Evolutionary conservation across 1,284 basidiomycete species (phyloP).

Genomic region (Sutorius eximius): DNA sequence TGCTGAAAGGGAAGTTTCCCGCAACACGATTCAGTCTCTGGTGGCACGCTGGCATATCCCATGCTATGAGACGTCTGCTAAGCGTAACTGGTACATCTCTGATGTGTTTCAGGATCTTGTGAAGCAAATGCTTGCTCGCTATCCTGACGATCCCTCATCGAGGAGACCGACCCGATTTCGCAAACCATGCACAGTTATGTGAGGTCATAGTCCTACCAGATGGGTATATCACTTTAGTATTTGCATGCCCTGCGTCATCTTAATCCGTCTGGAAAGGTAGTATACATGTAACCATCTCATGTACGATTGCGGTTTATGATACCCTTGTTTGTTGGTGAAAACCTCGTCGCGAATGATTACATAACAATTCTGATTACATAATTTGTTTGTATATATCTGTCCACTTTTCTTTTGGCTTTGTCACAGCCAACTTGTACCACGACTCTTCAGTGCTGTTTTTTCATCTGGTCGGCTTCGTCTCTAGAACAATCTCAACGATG

Average conservation of each 20-base stretch:
- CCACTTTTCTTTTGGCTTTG: slow-evolving; percentile 17
- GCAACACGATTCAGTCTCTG: slow-evolving; percentile 63
- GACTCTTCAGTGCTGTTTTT: slow-evolving; percentile 12
- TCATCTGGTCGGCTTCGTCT: not conserved
- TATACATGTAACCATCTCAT: slow-evolving; percentile 9
- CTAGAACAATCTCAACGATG: slow-evolving; percentile 23
- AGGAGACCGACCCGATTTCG: slow-evolving; percentile 42
- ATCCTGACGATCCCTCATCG: slow-evolving; percentile 47
- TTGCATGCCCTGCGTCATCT: slow-evolving; percentile 2
- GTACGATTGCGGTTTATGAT: slow-evolving; percentile 14
- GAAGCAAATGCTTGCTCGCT: slow-evolving; percentile 68
- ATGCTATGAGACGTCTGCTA: slow-evolving; percentile 85
- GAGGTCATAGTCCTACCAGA: slow-evolving; percentile 20
- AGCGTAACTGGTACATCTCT: slow-evolving; percentile 75
- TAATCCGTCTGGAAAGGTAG: slow-evolving; percentile 5
- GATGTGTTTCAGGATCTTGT: slow-evolving; percentile 81
- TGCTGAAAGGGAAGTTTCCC: slow-evolving; percentile 78
- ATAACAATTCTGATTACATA: slow-evolving; percentile 14
- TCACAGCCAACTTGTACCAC: slow-evolving; percentile 21
- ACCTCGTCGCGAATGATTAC: not conserved
- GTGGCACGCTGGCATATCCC: slow-evolving; percentile 70
- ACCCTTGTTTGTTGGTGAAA: slow-evolving; percentile 2
- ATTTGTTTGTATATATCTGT: slow-evolving; percentile 19
- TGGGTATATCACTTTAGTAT: slow-evolving; percentile 12
- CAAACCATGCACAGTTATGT: slow-evolving; percentile 60